These are phyloP conservation scores for Cladosporium sp. DNA, from an alignment of 2,329 filamentous ascomycete species.

Conservation along the genomic window DNA sequence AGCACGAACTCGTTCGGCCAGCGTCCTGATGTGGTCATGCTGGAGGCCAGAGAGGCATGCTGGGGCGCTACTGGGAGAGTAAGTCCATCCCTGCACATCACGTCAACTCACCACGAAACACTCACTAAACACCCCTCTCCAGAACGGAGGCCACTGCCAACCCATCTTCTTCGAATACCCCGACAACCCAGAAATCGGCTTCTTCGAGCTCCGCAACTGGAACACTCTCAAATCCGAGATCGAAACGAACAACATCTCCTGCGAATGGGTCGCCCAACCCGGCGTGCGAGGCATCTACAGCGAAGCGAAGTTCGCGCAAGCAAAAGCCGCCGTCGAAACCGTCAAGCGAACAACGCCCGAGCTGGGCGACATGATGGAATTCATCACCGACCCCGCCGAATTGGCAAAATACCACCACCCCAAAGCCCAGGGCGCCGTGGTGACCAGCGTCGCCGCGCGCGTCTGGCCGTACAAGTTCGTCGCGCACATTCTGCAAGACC, in stretches of 20 bases:
- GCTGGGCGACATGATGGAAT: conserved; percentile 44
- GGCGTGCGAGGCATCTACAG: conserved; percentile 64
- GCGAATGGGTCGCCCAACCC: conserved; percentile 63
- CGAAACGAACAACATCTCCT: conserved; percentile 54
- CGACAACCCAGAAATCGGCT: conserved; percentile 53
- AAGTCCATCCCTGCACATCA: conserved; percentile 32
- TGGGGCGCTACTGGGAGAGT: conserved; percentile 81
- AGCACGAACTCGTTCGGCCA: neutral
- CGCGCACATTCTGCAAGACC: conserved; percentile 61
- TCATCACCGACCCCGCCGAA: conserved; percentile 38
- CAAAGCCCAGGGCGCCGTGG: conserved; percentile 58
- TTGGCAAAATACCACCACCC: conserved; percentile 52
- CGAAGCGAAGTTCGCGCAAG: conserved; percentile 50
- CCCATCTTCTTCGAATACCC: conserved; percentile 60
- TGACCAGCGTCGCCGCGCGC: conserved; percentile 62
- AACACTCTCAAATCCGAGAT: conserved; percentile 57
- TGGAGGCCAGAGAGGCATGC: conserved; percentile 76
- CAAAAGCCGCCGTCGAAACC: conserved; percentile 46
- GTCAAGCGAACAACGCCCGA: conserved; percentile 53
- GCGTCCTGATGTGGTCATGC: conserved; percentile 58
- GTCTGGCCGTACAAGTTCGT: conserved; percentile 86
- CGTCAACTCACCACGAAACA: neutral
- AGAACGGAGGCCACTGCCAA: conserved; percentile 64
- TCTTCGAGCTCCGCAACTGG: conserved; percentile 71
- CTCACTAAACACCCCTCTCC: conserved; percentile 18